These are phyloP conservation scores for Aspergillus thermomutatus DNA, from an alignment of 2,329 filamentous ascomycete genomes.

Conservation along the genomic window DNA sequence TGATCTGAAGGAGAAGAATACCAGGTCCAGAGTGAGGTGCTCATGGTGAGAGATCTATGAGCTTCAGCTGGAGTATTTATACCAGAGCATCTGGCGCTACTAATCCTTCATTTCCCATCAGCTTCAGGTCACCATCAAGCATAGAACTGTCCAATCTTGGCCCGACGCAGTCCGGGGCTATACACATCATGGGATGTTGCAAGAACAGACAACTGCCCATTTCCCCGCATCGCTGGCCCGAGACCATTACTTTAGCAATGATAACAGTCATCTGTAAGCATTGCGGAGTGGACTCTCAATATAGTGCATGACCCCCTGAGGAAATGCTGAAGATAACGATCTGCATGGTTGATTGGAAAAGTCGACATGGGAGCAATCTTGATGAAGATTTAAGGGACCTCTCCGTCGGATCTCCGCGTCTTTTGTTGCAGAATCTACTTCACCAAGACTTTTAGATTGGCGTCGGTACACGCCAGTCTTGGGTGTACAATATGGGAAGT, in stretches of 20 bases:
- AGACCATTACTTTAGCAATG: not conserved
- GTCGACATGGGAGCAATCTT: not conserved
- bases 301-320: not conserved
- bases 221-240: not conserved
- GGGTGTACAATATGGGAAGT: not conserved
- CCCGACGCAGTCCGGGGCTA: not conserved
- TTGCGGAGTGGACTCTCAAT: not conserved
- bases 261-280: not conserved
- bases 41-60: not conserved
- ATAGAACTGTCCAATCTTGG: not conserved
- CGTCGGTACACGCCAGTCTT: not conserved
- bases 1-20: not conserved
- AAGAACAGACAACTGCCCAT: not conserved
- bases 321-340: not conserved
- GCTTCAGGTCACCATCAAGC: not conserved
- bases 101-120: not conserved
- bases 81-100: not conserved
- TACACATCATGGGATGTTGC: not conserved
- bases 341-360: not conserved
- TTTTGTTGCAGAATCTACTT: not conserved
- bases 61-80: not conserved
- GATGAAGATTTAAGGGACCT: not conserved
- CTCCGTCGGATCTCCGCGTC: slow-evolving; percentile 4
- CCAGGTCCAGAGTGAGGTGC: not conserved
- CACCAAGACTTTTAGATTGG: slow-evolving; percentile 6